Evolutionary conservation across 2,329 filamentous ascomycete species (phyloP), one percentile per base, ranked within the genome.

Genomic region (Phaeosphaeriaceae sp.): DNA sequence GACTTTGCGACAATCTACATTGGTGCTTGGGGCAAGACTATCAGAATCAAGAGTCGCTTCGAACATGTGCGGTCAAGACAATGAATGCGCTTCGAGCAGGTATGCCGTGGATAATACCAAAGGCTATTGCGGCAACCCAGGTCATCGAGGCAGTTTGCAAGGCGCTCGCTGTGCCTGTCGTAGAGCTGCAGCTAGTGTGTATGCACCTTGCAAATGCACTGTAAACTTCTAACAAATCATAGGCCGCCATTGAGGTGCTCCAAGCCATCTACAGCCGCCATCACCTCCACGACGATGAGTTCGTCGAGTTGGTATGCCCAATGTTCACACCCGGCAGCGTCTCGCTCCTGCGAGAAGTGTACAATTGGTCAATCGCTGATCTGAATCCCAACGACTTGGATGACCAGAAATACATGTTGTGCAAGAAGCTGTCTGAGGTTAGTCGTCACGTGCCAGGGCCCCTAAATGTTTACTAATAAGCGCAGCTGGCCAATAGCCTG

Each of bases 351-450:
- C 84, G 83, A 54, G 83, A 86, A 50, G 80, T 96, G 11, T 92
- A 90, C 63, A 84, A 88, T 54, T 94, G 90, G 89, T 90, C 90
- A 4, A 75, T 85, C 9, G 87, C 93, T 35, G 88, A 92, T 56
- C 83, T 90, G 50, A 87, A 92, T 56, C 82, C 90, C 3, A 84
- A 90, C 50, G 88, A 96, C 61, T 85, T 96, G 50, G 90, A 97
- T 59, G 91, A 96, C 65, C 87, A 92, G 66, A 95, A 92, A 69
- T 97, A 99, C 70, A 86, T 90, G 46, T 86, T 97, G 60, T 86
- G 90, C 33, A 97, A 97, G 77, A 97, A 96, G 74, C 84, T 97
- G 38, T 92, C 92, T 1, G 94, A 99, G 83, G 89, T 92, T 80
- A 58, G 76, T 35, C 15, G 13, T 43, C 7, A 40, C 30, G 20